Evolutionary conservation across 768 basidiomycete genomes (phyloP).

Genomic region (Macrocybe gigantea): DNA sequence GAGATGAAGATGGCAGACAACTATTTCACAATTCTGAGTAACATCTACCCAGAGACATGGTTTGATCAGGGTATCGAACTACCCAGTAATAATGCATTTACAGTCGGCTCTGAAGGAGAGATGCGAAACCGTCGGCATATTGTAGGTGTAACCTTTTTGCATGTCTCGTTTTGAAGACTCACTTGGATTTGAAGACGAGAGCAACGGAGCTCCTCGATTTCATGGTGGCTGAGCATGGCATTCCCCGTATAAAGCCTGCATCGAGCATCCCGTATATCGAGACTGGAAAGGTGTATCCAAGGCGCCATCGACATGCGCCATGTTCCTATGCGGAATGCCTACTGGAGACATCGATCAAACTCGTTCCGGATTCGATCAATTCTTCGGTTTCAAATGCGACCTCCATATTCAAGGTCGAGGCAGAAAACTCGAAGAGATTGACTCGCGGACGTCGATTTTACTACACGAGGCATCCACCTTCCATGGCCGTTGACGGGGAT

Average conservation of each 20-base stretch:
- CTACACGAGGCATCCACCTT: slow-evolving; percentile 41
- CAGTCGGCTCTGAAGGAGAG: slow-evolving; percentile 50
- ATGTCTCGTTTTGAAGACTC: not conserved
- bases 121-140: slow-evolving; percentile 55
- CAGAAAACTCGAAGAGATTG: slow-evolving; percentile 23
- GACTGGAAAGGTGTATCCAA: slow-evolving; percentile 1
- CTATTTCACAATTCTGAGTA: slow-evolving; percentile 56
- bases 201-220: slow-evolving; percentile 40
- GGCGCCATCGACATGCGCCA: slow-evolving; percentile 22
- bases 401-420: slow-evolving; percentile 40
- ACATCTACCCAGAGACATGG: slow-evolving; percentile 54
- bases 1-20: slow-evolving; percentile 67
- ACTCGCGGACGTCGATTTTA: slow-evolving; percentile 24
- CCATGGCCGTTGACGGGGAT: slow-evolving; percentile 52
- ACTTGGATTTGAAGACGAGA: slow-evolving; percentile 24
- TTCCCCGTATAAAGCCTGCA: not conserved
- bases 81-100: slow-evolving; percentile 57
- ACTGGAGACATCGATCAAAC: slow-evolving; percentile 45
- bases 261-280: slow-evolving; percentile 19
- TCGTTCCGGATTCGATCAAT: slow-evolving; percentile 29
- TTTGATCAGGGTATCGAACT: slow-evolving; percentile 59
- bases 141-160: slow-evolving; percentile 28
- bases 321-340: slow-evolving; percentile 41
- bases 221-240: slow-evolving; percentile 13
- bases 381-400: slow-evolving; percentile 18